These are phyloP conservation scores for Pythium utonaiense DNA, from an alignment of 352 stramenopile species.

Conservation along the genomic window DNA sequence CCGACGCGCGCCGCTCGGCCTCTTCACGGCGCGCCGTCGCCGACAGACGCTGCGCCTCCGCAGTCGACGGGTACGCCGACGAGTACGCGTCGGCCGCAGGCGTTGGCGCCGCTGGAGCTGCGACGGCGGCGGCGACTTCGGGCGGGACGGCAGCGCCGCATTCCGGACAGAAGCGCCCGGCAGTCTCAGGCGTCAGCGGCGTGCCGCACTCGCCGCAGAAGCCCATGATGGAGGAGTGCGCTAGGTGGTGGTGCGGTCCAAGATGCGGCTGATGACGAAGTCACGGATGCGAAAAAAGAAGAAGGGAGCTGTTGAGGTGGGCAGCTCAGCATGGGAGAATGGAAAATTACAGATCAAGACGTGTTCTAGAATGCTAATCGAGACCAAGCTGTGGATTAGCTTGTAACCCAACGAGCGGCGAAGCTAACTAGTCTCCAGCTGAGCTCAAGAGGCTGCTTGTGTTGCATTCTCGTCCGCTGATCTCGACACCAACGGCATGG, in stretches of 20 bases:
- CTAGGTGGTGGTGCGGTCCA: background rate
- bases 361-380: background rate
- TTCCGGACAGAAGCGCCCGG: slow-evolving; percentile 67
- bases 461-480: too few species aligned
- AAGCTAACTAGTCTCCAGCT: too few species aligned
- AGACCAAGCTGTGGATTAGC: too few species aligned
- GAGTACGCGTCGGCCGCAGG: background rate
- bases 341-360: background rate
- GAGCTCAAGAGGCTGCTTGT: too few species aligned
- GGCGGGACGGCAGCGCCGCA: slow-evolving; percentile 27
- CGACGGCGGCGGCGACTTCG: slow-evolving; percentile 23
- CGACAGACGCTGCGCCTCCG: slow-evolving; percentile 2
- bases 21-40: slow-evolving; percentile 36
- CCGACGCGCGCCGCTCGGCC: slow-evolving; percentile 42
- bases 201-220: slow-evolving; percentile 85
- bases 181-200: slow-evolving; percentile 47
- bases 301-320: background rate
- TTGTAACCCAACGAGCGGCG: too few species aligned
- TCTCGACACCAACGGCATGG: too few species aligned
- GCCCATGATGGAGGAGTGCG: slow-evolving; percentile 38
- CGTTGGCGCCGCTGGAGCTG: background rate
- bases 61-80: background rate
- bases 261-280: background rate
- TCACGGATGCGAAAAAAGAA: background rate
- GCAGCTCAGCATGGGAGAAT: background rate